Evolutionary conservation across 129 eudicot species (phyloP), one percentile per base, ranked within the genome.

Genomic region (Flaveria ramosissima): DNA sequence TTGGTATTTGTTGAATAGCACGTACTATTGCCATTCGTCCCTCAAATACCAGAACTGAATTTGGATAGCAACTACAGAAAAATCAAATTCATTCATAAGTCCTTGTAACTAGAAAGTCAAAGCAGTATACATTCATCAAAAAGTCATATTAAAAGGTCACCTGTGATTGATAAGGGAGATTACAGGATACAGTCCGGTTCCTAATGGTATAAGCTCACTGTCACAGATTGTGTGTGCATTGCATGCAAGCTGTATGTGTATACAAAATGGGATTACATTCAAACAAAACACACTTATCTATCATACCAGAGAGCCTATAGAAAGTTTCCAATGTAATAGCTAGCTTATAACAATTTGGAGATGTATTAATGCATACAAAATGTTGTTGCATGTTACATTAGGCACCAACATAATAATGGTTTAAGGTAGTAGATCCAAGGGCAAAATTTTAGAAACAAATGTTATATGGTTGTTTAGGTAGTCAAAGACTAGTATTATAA

Each of bases 221-320:
- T 95, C 97, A 79, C 95, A 91, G 65, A 95, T 89, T 13, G 90
- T 89, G 85, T 95, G 99, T 0, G 96, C 99, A 77, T 95, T 95
- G 87, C 96, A 88, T 30, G 99, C 89, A 24, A 95, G 89, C 99
- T 95, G 99, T 77, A 75, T 3, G 73, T 77, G 20, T 70, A 73
- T 27, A 53, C 3, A 59, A 53, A 72, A 60, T 7, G 4, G 48
- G 30, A 64, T 39, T 66, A 63, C 74, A 80, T 65, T n/a, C 24
- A 72, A 79, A 51, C 59, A 62, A 16, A 72, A 65, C 53, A 50
- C 47, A 59, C 3, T 4, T 15, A 46, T 24, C 56, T 36, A 24
- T n/a, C 9, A 1, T 52, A 77, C 42, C 57, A 42, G 17, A 71
- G 3, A 51, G 52, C 47, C 2, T 51, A 15, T 50, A 50, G 46